Evolutionary conservation across 2,329 filamentous ascomycete genomes (phyloP), one percentile per base, ranked within the genome.

Genomic region (Cladosporium oxysporum): DNA sequence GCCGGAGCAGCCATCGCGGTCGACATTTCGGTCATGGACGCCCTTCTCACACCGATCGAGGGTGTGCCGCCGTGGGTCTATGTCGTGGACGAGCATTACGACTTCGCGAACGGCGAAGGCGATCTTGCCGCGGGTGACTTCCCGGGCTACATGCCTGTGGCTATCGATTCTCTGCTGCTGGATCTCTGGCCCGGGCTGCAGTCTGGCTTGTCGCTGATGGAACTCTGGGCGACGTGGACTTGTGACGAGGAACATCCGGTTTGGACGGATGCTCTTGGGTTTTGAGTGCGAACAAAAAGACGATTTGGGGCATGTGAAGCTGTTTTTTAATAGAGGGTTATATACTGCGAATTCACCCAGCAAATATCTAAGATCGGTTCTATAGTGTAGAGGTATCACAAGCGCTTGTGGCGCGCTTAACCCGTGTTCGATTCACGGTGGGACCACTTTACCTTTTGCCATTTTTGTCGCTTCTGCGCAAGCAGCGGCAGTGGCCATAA

Each of bases 311-410:
- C 2, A 26, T 26, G 23, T 2, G 23, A 26, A 3, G 23, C n/a
- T n/a, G 23, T 26, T 1, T 26, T 26, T 26, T 26, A 26, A 26
- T 26, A 3, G 23, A 26, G 18, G 18, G 21, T 21, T 47, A 47
- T 47, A 8, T 7, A 21, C 2, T n/a, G 3, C 35, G 6, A 18
- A 41, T 41, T 18, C 5, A 14, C 0, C 5, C 14, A 1, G 6
- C 5, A 1, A 7, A 1, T 8, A 47, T 47, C 41, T 21, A 47
- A 47, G n/a, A 47, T 47, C 41, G 41, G 41, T 47, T 47, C 41
- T 55, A 55, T 55, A 55, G 52, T 55, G 52, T 55, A 55, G 52
- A 55, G 52, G 52, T 55, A 55, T 55, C 52, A 55, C 52, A 55
- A 55, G 52, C 52, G 52, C 52, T 55, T 55, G 52, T 55, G 52